A percentile compares a stretch with the other conserved stretches of the same genome.
Conservation (phyloP, 257 asterid species). For the Salvia rosmarinus region DNA sequence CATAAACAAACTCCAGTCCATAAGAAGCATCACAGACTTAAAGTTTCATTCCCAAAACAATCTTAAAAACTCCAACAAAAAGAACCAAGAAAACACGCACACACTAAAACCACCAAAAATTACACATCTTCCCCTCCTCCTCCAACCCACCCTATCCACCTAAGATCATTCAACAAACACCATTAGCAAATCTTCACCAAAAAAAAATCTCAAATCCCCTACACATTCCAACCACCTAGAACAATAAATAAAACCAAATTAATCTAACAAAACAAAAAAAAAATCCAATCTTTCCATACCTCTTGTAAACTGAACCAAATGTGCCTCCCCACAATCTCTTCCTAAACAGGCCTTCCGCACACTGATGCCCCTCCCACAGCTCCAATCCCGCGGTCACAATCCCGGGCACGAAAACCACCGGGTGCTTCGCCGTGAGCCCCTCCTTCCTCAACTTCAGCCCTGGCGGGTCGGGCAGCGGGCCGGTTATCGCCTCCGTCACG, state of each 20-base stretch:
- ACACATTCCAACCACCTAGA: not conserved
- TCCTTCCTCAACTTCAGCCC: conserved; percentile 74
- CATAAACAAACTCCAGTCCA: not conserved
- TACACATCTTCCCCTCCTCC: too few species aligned
- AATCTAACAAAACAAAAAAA: too few species aligned
- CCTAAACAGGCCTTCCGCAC: conserved; percentile 88
- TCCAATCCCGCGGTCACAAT: conserved; percentile 89
- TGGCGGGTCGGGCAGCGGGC: conserved; percentile 86
- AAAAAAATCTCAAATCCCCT: not conserved
- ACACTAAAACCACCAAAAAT: not conserved
- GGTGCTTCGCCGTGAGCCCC: conserved; percentile 77
- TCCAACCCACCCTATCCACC: conserved; percentile 15
- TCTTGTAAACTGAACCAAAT: conserved; percentile 82
- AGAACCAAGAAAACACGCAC: not conserved
- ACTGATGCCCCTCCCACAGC: conserved; percentile 84
- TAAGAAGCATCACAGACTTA: not conserved
- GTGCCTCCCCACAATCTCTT: conserved; percentile 97
- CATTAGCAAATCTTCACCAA: too few species aligned
- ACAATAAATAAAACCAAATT: too few species aligned
- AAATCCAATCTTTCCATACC: too few species aligned
- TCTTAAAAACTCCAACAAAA: not conserved
- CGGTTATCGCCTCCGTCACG: conserved; percentile 74
- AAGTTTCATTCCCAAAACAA: too few species aligned
- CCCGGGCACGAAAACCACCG: conserved; percentile 91
- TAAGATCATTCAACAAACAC: conserved; percentile 3